Percentiles rank a stretch among this genome's conserved stretches.
phyloP scores from a whole-genome alignment of 768 basidiomycete species.

The Cystobasidium onofrii region DNA sequence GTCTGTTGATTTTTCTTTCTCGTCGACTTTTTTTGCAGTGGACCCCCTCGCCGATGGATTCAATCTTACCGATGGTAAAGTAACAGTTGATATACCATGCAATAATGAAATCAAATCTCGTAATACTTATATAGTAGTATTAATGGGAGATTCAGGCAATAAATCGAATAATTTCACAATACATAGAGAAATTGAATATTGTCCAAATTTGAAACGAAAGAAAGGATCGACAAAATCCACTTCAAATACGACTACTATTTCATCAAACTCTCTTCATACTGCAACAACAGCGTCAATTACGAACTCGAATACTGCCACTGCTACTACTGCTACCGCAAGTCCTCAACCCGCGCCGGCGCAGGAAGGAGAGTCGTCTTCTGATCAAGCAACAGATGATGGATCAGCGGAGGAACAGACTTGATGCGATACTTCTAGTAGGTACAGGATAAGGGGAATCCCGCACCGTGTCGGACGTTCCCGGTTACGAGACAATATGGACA shows the following conservation, averaged over 20 bases:
- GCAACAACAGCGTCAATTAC: background rate
- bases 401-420: no score
- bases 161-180: conserved; percentile 16
- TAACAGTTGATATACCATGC: conserved; percentile 26
- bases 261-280: background rate
- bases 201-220: conserved; percentile 5
- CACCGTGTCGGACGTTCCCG: no score
- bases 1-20: no score
- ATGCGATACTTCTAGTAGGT: no score
- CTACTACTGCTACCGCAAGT: background rate
- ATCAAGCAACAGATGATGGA: no score
- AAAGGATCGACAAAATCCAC: background rate
- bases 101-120: conserved; percentile 23
- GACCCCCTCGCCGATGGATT: conserved; percentile 18
- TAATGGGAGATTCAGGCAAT: conserved; percentile 30
- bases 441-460: no score
- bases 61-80: conserved; percentile 26
- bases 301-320: background rate
- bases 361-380: background rate
- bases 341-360: background rate
- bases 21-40: background rate
- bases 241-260: background rate
- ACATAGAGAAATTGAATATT: background rate
- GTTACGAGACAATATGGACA: no score
- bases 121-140: conserved; percentile 16